Percentiles rank a stretch among this genome's conserved stretches.
Conservation (phyloP, 345 rosid genomes). For the Syzygium oleosum region DNA sequence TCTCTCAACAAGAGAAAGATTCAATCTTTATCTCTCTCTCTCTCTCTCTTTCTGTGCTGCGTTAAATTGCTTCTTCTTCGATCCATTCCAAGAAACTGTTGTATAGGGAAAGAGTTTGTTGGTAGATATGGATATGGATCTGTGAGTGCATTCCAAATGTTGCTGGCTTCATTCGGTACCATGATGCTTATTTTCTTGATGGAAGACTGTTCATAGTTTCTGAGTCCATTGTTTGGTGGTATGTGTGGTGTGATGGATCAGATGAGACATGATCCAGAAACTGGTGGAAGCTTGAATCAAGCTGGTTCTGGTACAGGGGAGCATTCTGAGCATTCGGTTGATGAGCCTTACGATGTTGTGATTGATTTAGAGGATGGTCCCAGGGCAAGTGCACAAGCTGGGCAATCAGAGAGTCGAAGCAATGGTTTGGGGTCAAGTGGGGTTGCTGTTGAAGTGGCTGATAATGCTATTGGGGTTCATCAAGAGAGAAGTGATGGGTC, state of each 20-base stretch:
- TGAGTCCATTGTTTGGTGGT: not conserved
- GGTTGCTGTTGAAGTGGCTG: not conserved
- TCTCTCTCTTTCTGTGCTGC: not conserved
- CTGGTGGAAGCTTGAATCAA: not conserved
- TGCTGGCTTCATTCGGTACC: not conserved
- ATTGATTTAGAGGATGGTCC: not conserved
- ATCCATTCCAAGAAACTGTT: not conserved
- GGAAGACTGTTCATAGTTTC: not conserved
- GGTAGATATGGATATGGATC: not conserved
- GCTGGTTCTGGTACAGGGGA: not conserved
- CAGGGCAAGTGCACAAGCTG: not conserved
- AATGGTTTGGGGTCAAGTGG: not conserved
- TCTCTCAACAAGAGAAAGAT: not conserved
- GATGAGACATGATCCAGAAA: not conserved
- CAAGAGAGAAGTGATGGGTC: not conserved
- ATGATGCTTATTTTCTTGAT: not conserved
- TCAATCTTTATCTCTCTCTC: not conserved
- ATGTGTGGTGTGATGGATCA: not conserved
- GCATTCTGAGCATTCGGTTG: not conserved
- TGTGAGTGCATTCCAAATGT: not conserved
- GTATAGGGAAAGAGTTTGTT: not conserved
- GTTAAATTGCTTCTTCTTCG: not conserved
- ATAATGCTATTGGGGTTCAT: not conserved
- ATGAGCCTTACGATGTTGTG: not conserved
- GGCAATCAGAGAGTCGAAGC: conserved; percentile 1